phyloP scores from a whole-genome alignment of 768 basidiomycete species.

The Leccinum broughii region DNA sequence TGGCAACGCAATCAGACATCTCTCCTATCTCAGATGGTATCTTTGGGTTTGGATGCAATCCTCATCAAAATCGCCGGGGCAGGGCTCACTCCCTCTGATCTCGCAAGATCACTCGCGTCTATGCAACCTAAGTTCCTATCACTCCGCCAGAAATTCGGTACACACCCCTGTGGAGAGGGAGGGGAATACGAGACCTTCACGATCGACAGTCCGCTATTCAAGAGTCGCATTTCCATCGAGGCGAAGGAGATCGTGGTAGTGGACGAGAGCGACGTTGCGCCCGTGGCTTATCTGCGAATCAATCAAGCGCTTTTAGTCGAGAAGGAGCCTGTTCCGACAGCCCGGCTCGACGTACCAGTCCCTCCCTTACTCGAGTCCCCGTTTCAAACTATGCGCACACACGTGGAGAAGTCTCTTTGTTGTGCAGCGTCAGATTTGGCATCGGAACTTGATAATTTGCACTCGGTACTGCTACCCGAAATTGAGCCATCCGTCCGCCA shows the following conservation, averaged over 20 bases:
- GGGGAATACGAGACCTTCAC: constrained; percentile 98
- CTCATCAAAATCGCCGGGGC: constrained; percentile 97
- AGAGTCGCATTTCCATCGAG: constrained; percentile 66
- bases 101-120: constrained; percentile 71
- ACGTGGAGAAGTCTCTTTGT: constrained; percentile 15
- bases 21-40: constrained; percentile 85
- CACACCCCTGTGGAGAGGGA: constrained; percentile 95
- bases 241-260: constrained; percentile 74
- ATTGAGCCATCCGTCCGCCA: constrained; percentile 23
- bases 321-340: constrained; percentile 41
- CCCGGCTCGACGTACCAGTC: constrained; percentile 27
- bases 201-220: constrained; percentile 87
- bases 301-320: constrained; percentile 61
- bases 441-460: neutral
- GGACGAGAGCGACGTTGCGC: constrained; percentile 79
- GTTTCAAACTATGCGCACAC: constrained; percentile 17
- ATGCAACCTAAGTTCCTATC: constrained; percentile 73
- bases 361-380: constrained; percentile 52
- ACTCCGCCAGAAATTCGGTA: constrained; percentile 79
- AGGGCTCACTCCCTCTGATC: constrained; percentile 74
- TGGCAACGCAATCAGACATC: constrained; percentile 94
- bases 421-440: neutral
- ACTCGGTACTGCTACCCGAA: neutral
- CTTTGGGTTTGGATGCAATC: constrained; percentile 73
- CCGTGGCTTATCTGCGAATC: constrained; percentile 88